Percentiles rank a stretch among this genome's conserved stretches.
phyloP scores from a whole-genome alignment of 768 basidiomycete genomes.

The Boletus huronensis region DNA sequence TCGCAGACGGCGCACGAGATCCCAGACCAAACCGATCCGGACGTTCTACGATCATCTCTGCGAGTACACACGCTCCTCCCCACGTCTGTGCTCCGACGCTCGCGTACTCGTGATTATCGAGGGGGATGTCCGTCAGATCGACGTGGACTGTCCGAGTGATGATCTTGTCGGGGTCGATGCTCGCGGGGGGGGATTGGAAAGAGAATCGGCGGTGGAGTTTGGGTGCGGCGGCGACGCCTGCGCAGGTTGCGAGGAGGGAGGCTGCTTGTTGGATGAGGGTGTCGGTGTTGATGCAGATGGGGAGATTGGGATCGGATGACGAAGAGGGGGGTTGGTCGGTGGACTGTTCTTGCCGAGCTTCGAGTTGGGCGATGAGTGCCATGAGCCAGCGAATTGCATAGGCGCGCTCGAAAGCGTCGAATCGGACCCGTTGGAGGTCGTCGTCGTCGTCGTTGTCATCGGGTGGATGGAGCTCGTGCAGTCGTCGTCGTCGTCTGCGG shows the following conservation, averaged over 20 bases:
- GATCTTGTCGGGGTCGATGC: conserved; percentile 5
- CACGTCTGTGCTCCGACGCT: conserved; percentile 87
- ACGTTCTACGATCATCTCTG: conserved; percentile 63
- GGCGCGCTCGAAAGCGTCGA: conserved; percentile 66
- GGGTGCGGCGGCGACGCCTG: conserved; percentile 64
- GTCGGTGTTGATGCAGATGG: conserved; percentile 27
- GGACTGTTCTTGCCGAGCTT: background rate
- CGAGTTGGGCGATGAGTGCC: conserved; percentile 48
- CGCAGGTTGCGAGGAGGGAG: conserved; percentile 58
- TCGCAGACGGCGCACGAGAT: too few relatives aligned
- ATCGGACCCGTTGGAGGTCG: conserved; percentile 35
- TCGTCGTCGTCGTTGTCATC: background rate
- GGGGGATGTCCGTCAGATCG: conserved; percentile 60
- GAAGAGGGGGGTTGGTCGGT: background rate
- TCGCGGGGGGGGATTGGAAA: conserved; percentile 33
- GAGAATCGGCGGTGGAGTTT: conserved; percentile 48
- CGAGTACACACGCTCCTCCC: conserved; percentile 80
- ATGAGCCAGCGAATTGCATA: conserved; percentile 76
- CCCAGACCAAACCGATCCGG: conserved; percentile 52
- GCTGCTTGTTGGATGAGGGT: conserved; percentile 51
- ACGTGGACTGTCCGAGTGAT: conserved; percentile 29
- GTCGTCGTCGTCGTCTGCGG: conserved; percentile 33
- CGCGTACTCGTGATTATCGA: conserved; percentile 64
- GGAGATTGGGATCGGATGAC: background rate
- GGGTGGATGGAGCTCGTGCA: background rate